Base-by-base conservation (phyloP, 176 grass and related monocot species). In the Tillandsia fasciculata region DNA sequence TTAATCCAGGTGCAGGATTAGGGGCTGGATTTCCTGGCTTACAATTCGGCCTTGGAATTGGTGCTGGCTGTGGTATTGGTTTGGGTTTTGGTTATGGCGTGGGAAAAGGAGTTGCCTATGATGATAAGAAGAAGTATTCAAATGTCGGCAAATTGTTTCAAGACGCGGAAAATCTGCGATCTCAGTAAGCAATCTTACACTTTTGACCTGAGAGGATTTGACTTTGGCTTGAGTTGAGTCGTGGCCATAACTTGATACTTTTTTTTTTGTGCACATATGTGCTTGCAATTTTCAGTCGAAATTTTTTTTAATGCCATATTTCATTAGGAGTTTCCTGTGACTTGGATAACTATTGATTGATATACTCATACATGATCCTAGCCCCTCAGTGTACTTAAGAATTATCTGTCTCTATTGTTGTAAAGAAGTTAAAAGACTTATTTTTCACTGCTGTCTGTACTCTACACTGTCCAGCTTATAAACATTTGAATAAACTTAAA, bases 111-210 rank as follows among this genome's bases (percentile, higher is more conserved):
- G 66, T 87, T 9, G 73, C 88, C 48, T 81, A 74, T 28, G 89
- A 87, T 23, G 79, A 83, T 69, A 79, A 77, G 47, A 74, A 70
- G 77, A 83, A 64, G 61, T 77, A 92, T 57, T 78, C 89, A 63
- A 96, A 96, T 81, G 67, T 96, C 50, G 88, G 93, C 11, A 96
- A 85, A 70, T 42, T 96, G 3, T 92, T 92, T 51, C 76, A 92
- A 59, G 79, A 79, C 52, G 58, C 71, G 49, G 69, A 68, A 73
- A 78, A 75, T 54, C 70, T 91, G 2, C 80, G 78, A 52, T 78
- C 70, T 68, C 52, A 59, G 88, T 91, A 84, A 91, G 91, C 85
- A 70, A 71, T 50, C 11, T n/a, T 48, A 33, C 51, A 64, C 13
- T 79, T 52, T 20, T 64, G 50, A 54, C 27, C 26, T 79, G 49